A percentile compares a stretch with the other conserved stretches of the same genome.
phyloP scores from a whole-genome alignment of 2,329 filamentous ascomycete species.

The Ophiocordyceps camponoti-floridani region DNA sequence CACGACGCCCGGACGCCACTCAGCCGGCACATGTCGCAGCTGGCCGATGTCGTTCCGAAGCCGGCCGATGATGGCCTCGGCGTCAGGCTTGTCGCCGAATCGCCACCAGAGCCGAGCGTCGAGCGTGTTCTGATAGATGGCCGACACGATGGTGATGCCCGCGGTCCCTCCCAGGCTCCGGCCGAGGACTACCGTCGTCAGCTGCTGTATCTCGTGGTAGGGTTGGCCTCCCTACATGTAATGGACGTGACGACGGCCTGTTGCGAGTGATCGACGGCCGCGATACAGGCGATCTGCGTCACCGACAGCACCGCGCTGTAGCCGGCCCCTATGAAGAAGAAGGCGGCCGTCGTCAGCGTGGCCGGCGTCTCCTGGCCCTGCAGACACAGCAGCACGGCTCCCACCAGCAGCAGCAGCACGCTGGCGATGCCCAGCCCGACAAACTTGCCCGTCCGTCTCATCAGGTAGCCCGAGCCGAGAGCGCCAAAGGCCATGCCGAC shows the following conservation, averaged over 20 bases:
- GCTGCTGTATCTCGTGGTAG: neutral
- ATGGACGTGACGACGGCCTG: constrained; percentile 79
- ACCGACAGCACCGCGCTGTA: constrained; percentile 71
- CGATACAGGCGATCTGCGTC: constrained; percentile 65
- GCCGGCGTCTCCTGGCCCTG: constrained; percentile 38
- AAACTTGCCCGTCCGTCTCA: constrained; percentile 67
- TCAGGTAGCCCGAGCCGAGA: constrained; percentile 50
- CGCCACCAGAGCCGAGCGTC: constrained; percentile 44
- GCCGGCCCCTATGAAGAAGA: constrained; percentile 53
- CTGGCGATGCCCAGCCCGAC: constrained; percentile 33
- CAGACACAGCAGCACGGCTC: constrained; percentile 29
- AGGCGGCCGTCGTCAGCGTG: constrained; percentile 47
- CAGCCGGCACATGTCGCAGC: constrained; percentile 47
- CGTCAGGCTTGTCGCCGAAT: constrained; percentile 48
- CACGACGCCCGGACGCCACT: constrained; percentile 53
- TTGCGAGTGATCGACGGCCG: constrained; percentile 63
- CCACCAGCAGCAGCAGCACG: constrained; percentile 25
- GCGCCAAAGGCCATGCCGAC: constrained; percentile 55
- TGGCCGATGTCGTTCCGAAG: constrained; percentile 60
- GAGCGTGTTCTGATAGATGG: constrained; percentile 75
- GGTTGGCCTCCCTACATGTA: constrained; percentile 31
- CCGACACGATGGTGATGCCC: constrained; percentile 40
- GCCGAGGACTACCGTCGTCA: constrained; percentile 16
- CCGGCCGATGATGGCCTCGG: constrained; percentile 46
- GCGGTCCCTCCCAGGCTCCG: constrained; percentile 28